phyloP scores from a whole-genome alignment of 495 filamentous ascomycete species.

The Staphylotrichum longicolle region DNA sequence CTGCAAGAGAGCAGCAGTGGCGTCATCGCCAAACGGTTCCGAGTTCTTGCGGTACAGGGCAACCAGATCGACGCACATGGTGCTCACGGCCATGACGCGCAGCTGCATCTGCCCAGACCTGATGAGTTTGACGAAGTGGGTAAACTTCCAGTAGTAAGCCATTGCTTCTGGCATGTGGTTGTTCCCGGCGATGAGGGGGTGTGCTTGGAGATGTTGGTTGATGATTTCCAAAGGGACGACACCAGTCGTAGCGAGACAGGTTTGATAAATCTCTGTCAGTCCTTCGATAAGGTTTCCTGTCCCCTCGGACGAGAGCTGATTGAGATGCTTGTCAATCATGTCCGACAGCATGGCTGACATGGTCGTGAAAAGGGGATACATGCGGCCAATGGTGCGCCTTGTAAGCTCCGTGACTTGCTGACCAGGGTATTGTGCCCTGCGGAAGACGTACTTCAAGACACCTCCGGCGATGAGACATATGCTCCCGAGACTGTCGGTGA shows the following conservation, averaged over 20 bases:
- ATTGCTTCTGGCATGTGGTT: constrained; percentile 48
- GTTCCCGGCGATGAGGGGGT: constrained; percentile 32
- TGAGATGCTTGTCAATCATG: constrained; percentile 50
- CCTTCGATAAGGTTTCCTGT: constrained; percentile 39
- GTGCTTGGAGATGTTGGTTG: constrained; percentile 30
- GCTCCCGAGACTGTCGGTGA: constrained; percentile 41
- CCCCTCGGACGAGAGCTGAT: constrained; percentile 43
- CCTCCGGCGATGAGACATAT: constrained; percentile 35
- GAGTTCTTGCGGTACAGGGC: constrained; percentile 51
- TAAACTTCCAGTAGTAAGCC: constrained; percentile 66
- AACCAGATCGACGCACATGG: constrained; percentile 72
- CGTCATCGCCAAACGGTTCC: constrained; percentile 43
- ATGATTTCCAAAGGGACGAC: constrained; percentile 35
- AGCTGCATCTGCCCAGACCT: constrained; percentile 86
- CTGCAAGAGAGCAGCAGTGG: constrained; percentile 51
- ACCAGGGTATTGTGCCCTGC: constrained; percentile 19
- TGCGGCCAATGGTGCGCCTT: constrained; percentile 29
- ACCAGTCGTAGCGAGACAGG: constrained; percentile 41
- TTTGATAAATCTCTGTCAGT: constrained; percentile 42
- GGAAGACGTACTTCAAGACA: constrained; percentile 33
- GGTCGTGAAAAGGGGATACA: constrained; percentile 40
- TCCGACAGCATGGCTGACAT: constrained; percentile 41
- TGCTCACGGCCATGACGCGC: constrained; percentile 67
- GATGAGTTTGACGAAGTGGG: constrained; percentile 65
- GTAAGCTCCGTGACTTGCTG: constrained; percentile 23